Evolutionary conservation across 2,329 filamentous ascomycete species (phyloP).

Genomic region (Plectosphaerella cucumerina): DNA sequence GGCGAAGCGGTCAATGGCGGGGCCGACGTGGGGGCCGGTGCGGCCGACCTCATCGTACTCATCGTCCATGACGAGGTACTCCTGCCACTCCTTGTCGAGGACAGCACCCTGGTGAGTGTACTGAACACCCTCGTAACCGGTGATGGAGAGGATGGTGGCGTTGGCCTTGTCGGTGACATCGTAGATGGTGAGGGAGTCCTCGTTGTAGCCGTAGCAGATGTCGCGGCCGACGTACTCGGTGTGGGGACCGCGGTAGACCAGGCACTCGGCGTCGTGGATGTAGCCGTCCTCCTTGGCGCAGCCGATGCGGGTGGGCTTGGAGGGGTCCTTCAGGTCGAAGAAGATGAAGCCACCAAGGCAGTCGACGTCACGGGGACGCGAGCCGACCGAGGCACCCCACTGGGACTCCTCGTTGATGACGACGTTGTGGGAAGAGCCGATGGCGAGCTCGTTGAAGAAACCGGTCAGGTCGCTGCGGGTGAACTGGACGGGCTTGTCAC

Average conservation of each 20-base stretch:
- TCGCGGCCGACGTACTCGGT: slow-evolving; percentile 36
- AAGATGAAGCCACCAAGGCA: slow-evolving; percentile 48
- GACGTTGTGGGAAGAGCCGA: slow-evolving; percentile 41
- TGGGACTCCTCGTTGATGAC: slow-evolving; percentile 40
- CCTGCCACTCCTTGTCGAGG: slow-evolving; percentile 35
- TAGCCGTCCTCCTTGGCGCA: slow-evolving; percentile 43
- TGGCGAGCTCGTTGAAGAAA: slow-evolving; percentile 20
- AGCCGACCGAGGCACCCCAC: slow-evolving; percentile 37
- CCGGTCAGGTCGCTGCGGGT: slow-evolving; percentile 26
- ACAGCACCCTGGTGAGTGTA: slow-evolving; percentile 54
- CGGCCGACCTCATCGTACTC: slow-evolving; percentile 38
- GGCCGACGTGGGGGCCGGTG: slow-evolving; percentile 20
- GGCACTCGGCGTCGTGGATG: slow-evolving; percentile 55
- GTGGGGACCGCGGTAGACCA: slow-evolving; percentile 50
- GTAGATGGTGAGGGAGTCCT: slow-evolving; percentile 45
- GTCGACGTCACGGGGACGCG: slow-evolving; percentile 26
- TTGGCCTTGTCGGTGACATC: slow-evolving; percentile 44
- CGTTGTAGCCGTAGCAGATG: slow-evolving; percentile 51
- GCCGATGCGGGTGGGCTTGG: slow-evolving; percentile 43
- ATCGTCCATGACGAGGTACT: slow-evolving; percentile 39
- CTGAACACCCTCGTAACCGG: slow-evolving; percentile 42
- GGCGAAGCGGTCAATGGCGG: slow-evolving; percentile 35
- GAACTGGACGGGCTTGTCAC: slow-evolving; percentile 28
- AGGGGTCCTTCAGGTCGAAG: slow-evolving; percentile 47
- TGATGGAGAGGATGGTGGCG: slow-evolving; percentile 42